Percentiles rank a stretch among this genome's conserved stretches.
These are phyloP conservation scores for Boletus fagicola DNA, from an alignment of 768 basidiomycete species.

Conservation along the genomic window DNA sequence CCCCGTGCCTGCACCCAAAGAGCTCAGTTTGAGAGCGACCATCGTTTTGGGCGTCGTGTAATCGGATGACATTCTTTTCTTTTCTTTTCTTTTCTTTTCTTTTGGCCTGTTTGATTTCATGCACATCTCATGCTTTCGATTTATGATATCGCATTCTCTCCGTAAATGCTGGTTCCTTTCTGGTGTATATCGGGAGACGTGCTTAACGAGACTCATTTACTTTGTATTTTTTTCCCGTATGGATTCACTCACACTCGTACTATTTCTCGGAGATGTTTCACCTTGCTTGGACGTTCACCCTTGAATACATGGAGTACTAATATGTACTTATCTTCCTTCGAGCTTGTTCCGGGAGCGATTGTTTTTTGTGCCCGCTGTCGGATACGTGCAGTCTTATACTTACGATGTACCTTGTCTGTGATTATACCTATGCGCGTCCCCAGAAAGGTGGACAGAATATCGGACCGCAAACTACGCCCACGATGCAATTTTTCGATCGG, in stretches of 20 bases:
- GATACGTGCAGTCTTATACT: neutral
- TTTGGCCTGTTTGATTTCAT: neutral
- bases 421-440: neutral
- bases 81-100: neutral
- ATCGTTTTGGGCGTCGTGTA: slow-evolving; percentile 76
- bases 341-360: neutral
- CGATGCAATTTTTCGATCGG: too few relatives aligned
- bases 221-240: neutral
- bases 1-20: slow-evolving; percentile 32
- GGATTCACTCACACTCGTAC: neutral
- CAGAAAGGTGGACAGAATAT: too few relatives aligned
- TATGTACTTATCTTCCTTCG: neutral
- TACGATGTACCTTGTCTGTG: neutral
- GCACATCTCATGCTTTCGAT: slow-evolving; percentile 7
- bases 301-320: neutral
- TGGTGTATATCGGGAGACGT: neutral
- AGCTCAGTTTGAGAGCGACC: slow-evolving; percentile 73
- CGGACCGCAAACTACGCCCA: too few relatives aligned
- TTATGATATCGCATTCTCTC: neutral
- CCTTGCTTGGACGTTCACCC: neutral
- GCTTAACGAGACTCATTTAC: neutral
- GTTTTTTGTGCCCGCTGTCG: neutral
- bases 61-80: neutral
- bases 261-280: neutral
- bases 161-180: neutral